A percentile compares a stretch with the other conserved stretches of the same genome.
Conservation (phyloP, 2,329 filamentous ascomycete species). For the Lachnellula willkommii region DNA sequence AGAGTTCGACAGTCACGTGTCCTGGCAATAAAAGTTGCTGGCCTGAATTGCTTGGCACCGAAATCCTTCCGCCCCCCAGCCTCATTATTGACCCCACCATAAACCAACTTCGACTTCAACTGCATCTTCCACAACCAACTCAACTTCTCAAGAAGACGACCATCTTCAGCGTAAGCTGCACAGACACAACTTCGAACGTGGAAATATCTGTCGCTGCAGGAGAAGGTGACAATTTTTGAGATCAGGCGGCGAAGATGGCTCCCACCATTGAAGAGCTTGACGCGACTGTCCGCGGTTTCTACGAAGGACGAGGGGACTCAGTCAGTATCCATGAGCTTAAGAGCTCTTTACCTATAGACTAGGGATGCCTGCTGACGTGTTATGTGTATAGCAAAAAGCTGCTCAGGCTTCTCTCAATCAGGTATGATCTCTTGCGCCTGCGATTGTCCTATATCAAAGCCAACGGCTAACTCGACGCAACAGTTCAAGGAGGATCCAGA, state of each 20-base stretch:
- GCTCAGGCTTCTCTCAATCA: constrained; percentile 90
- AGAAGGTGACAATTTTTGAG: constrained; percentile 20
- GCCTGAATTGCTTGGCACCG: not conserved
- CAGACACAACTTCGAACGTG: constrained; percentile 12
- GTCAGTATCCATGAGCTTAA: constrained; percentile 46
- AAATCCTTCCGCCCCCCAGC: constrained; percentile 1
- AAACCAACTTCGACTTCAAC: constrained; percentile 16
- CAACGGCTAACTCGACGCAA: constrained; percentile 21
- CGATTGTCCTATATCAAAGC: not conserved
- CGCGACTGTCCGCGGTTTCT: constrained; percentile 92
- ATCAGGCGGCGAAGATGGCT: constrained; percentile 49
- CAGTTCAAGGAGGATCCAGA: constrained; percentile 99
- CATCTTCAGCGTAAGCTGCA: constrained; percentile 26
- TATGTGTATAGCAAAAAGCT: constrained; percentile 75
- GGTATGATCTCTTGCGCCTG: constrained; percentile 47
- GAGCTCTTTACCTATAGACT: constrained; percentile 1
- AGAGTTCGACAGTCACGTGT: not conserved
- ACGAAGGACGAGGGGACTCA: constrained; percentile 90
- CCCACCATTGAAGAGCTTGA: constrained; percentile 89
- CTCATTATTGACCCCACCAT: constrained; percentile 9
- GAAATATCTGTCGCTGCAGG: constrained; percentile 19
- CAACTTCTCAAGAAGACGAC: constrained; percentile 11
- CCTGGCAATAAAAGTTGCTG: not conserved
- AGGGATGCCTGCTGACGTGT: constrained; percentile 34
- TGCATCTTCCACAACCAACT: constrained; percentile 17